Conservation (phyloP, 2,329 filamentous ascomycete genomes). For the Didymosphaeria variabile region DNA sequence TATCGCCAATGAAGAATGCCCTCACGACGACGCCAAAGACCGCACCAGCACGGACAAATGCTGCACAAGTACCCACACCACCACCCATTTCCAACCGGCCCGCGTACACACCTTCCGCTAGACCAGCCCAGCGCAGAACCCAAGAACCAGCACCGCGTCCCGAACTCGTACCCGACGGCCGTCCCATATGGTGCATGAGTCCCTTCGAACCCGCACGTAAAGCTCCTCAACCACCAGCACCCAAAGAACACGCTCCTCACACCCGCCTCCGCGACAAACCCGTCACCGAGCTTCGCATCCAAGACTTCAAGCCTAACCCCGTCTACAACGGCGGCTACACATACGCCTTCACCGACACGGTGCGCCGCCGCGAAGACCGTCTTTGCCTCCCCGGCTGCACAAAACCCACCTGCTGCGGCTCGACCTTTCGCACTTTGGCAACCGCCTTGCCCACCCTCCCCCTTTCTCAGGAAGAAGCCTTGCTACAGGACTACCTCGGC, state of each 20-base stretch:
- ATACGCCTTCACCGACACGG: slow-evolving; percentile 78
- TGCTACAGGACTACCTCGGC: slow-evolving; percentile 66
- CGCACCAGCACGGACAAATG: slow-evolving; percentile 24
- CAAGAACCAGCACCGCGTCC: slow-evolving; percentile 3
- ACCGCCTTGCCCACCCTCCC: slow-evolving; percentile 42
- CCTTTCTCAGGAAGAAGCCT: slow-evolving; percentile 45
- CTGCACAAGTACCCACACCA: slow-evolving; percentile 26
- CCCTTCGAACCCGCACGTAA: slow-evolving; percentile 22
- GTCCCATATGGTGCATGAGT: slow-evolving; percentile 36
- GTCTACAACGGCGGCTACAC: slow-evolving; percentile 73
- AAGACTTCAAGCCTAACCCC: slow-evolving; percentile 86
- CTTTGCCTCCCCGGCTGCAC: slow-evolving; percentile 78
- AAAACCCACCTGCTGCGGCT: slow-evolving; percentile 78
- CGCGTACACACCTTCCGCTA: slow-evolving; percentile 16
- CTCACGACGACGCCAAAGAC: slow-evolving; percentile 22
- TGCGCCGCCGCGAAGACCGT: slow-evolving; percentile 74
- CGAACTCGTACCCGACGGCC: slow-evolving; percentile 22
- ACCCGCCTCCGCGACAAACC: slow-evolving; percentile 62
- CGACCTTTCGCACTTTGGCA: slow-evolving; percentile 73
- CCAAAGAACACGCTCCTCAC: slow-evolving; percentile 21
- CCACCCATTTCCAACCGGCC: slow-evolving; percentile 18
- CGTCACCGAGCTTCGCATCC: slow-evolving; percentile 65
- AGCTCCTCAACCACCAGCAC: slow-evolving; percentile 12
- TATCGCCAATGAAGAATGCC: slow-evolving; percentile 24
- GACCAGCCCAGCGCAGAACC: slow-evolving; percentile 8